Percentiles rank a stretch among this genome's conserved stretches.
phyloP scores from a whole-genome alignment of 768 basidiomycete genomes.

The Pholiota conissans region DNA sequence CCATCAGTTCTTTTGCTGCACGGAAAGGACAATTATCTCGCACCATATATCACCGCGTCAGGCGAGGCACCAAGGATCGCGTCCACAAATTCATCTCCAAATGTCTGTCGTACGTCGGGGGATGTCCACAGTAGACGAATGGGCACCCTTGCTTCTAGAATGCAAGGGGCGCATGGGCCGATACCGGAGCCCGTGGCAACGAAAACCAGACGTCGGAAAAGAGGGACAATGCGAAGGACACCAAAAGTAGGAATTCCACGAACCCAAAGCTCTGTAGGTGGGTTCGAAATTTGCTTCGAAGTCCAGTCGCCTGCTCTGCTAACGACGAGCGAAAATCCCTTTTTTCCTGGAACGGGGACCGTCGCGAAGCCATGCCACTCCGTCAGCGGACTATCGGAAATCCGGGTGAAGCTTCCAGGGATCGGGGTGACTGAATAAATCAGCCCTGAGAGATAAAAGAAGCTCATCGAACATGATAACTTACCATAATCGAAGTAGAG shows the following conservation, averaged over 20 bases:
- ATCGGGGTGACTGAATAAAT: slow-evolving; percentile 37
- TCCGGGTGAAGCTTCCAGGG: slow-evolving; percentile 45
- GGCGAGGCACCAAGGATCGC: slow-evolving; percentile 51
- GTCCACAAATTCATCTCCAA: slow-evolving; percentile 61
- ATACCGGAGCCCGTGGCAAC: slow-evolving; percentile 63
- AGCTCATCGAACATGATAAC: slow-evolving; percentile 8
- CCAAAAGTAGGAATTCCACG: slow-evolving; percentile 58
- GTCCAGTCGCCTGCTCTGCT: slow-evolving; percentile 65
- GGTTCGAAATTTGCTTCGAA: slow-evolving; percentile 48
- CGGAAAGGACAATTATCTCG: slow-evolving; percentile 10
- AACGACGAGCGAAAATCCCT: slow-evolving; percentile 56
- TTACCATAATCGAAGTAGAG: slow-evolving; percentile 60
- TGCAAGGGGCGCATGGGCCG: slow-evolving; percentile 58
- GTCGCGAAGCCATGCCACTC: slow-evolving; percentile 65
- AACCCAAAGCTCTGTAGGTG: slow-evolving; percentile 56
- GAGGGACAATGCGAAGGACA: slow-evolving; percentile 51
- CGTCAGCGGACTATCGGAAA: slow-evolving; percentile 46
- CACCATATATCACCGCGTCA: slow-evolving; percentile 59
- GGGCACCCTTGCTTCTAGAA: slow-evolving; percentile 50
- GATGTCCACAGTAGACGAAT: slow-evolving; percentile 64
- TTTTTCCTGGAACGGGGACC: slow-evolving; percentile 45
- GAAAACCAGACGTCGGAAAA: slow-evolving; percentile 55
- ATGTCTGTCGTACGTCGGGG: slow-evolving; percentile 60
- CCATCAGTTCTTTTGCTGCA: neutral
- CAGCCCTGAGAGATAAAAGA: neutral